Evolutionary conservation across 176 grass and related monocot species (phyloP), one percentile per base, ranked within the genome.

Genomic region (Carex scoparia): DNA sequence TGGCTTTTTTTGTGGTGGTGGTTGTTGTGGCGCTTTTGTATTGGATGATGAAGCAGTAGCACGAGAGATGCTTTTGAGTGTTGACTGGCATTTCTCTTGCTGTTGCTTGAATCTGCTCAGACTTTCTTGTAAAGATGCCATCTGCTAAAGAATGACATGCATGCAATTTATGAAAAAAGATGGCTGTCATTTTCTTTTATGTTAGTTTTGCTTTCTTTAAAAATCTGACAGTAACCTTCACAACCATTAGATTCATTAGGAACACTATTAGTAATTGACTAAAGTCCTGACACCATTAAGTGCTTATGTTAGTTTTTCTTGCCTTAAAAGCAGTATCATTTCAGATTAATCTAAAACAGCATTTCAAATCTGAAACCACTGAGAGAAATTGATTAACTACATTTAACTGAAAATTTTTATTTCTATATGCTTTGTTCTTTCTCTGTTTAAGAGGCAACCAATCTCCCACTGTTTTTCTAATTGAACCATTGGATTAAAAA

Each of bases 41-140:
- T 90, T 94, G 66, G 94, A 68, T 51, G 83, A 75, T 10, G 85
- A 80, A 76, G 84, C 56, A 61, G 70, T 86, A 55, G 66, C 57
- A 65, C 88, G 74, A 56, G 94, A 87, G 85, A 97, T 97, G 65
- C 84, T 88, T 16, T 89, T 87, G 38, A 97, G 88, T 35, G 92
- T 94, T 16, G 90, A 88, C 46, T 97, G 92, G 71, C 92, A 94
- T 62, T 90, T 97, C 87, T 94, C 92, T 66, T 94, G 90, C 75
- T 92, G 92, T 75, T 91, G 92, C 86, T 97, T 94, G 82, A 97
- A 94, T 81, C 73, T 97, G 67, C 91, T 92, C 70, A 94, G 89
- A 84, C 92, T 94, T 30, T 94, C 94, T 80, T 94, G 91, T 49
- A 97, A 80, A 60, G 79, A 81, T 23, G 93, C 87, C 94, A 97